These are phyloP conservation scores for Zygotorulaspora mrakii DNA, from an alignment of 1,139 yeast genomes.

Conservation along the genomic window DNA sequence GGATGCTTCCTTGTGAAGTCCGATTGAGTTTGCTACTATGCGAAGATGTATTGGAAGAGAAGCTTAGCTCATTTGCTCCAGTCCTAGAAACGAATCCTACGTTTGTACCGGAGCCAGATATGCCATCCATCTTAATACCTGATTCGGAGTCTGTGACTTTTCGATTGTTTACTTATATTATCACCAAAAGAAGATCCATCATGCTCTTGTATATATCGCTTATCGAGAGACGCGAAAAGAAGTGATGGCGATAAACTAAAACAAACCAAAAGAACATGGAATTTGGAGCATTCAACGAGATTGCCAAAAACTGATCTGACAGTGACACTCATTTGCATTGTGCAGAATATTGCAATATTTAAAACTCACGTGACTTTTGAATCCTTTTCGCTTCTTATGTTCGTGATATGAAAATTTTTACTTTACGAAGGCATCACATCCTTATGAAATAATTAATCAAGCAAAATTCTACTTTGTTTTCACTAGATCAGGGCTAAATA, in stretches of 20 bases:
- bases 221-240: slow-evolving; percentile 2
- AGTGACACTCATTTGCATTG: no score
- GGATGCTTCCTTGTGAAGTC: slow-evolving; percentile 3
- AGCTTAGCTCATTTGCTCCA: slow-evolving; percentile 9
- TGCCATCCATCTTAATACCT: slow-evolving; percentile 5
- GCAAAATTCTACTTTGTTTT: no score
- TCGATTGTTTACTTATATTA: no score
- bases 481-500: no score
- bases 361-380: neutral
- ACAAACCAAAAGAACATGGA: no score
- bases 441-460: slow-evolving; percentile 15
- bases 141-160: neutral
- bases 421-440: neutral
- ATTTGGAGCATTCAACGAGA: no score
- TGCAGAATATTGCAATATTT: no score
- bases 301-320: no score
- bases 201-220: slow-evolving; percentile 2
- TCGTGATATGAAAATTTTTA: slow-evolving; percentile 1
- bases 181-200: no score
- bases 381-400: neutral
- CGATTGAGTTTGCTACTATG: slow-evolving; percentile 2
- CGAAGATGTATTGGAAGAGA: slow-evolving; percentile 5
- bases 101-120: neutral
- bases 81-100: slow-evolving; percentile 3
- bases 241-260: neutral